Percentiles rank a stretch among this genome's conserved stretches.
These are phyloP conservation scores for Daldinia childiae DNA, from an alignment of 495 filamentous ascomycete genomes.

Conservation along the genomic window DNA sequence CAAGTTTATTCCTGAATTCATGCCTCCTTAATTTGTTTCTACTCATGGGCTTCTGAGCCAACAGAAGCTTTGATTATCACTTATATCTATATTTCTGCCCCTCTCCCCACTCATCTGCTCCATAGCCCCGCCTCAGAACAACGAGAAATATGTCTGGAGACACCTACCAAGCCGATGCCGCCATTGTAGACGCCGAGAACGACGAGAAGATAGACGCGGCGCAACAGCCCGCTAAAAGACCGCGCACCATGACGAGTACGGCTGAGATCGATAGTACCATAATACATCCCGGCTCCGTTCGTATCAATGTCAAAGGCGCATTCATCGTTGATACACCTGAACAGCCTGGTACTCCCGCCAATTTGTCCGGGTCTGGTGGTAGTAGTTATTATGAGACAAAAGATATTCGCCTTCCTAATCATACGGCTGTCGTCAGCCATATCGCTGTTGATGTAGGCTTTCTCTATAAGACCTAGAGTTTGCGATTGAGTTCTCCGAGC, in stretches of 20 bases:
- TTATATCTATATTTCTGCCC: neutral
- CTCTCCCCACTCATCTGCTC: neutral
- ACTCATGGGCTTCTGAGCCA: constrained; percentile 34
- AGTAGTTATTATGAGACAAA: constrained; percentile 77
- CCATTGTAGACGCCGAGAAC: constrained; percentile 25
- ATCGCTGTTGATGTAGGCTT: constrained; percentile 89
- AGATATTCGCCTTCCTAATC: constrained; percentile 95
- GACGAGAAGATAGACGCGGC: constrained; percentile 9
- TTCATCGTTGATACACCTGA: constrained; percentile 86
- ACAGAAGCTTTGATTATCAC: constrained; percentile 23
- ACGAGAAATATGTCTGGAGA: constrained; percentile 30
- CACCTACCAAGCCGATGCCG: constrained; percentile 37
- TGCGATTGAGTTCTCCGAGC: neutral
- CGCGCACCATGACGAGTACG: constrained; percentile 54
- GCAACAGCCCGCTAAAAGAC: constrained; percentile 29
- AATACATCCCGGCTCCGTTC: constrained; percentile 81
- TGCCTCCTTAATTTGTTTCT: constrained; percentile 35
- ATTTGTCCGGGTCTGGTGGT: constrained; percentile 48
- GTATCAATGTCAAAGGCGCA: constrained; percentile 94
- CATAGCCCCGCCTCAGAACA: neutral
- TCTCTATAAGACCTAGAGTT: constrained; percentile 8
- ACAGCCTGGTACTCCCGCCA: constrained; percentile 62
- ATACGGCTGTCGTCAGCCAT: constrained; percentile 92
- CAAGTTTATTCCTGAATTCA: constrained; percentile 28
- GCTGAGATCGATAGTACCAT: constrained; percentile 77